Base-by-base conservation (phyloP, 2,329 filamentous ascomycete species). In the Tolypocladium tropicale region DNA sequence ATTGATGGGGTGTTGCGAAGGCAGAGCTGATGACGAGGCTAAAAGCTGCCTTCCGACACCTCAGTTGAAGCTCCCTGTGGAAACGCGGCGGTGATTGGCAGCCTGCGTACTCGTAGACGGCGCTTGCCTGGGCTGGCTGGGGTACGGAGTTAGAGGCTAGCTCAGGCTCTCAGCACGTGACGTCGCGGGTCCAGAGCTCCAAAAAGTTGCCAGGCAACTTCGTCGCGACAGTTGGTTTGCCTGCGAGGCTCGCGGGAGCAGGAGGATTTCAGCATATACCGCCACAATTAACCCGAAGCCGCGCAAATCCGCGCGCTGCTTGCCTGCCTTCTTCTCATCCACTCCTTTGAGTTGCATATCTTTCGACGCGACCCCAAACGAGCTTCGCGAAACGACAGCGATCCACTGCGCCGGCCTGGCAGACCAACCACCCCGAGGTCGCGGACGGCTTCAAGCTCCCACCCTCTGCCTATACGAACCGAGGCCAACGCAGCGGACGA, bases 21-120 rank as follows among this genome's bases (percentile, higher is more conserved):
- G 34, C 36, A 63, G 66, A 70, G 72, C 72, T 74, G 76, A 78
- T 80, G 77, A 80, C 77, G 77, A 79, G 76, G 77, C 77, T 76
- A 73, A 69, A 72, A 74, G 75, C 74, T 78, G 75, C 75, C 76
- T 78, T 73, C 67, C 62, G 54, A 58, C 56, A 60, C 52, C 34
- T n/a, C 53, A 54, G 59, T 61, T 57, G 63, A 63, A 64, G 64
- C 66, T 62, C 56, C 56, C 52, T 39, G 52, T 49, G 55, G 56
- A 49, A 54, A 14, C 56, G 56, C 58, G 49, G 58, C 55, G 36
- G 54, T 67, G 61, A 67, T 70, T 68, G 67, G 68, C 21, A 32
- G 37, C 48, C 34, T 33, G 33, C 43, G 33, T n/a, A n/a, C n/a
- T n/a, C n/a, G n/a, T 53, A 36, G 53, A 56, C 56, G 60, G 58